A percentile compares a stretch with the other conserved stretches of the same genome.
Conservation (phyloP, 2,329 filamentous ascomycete genomes). For the Clarireedia hainanense region DNA sequence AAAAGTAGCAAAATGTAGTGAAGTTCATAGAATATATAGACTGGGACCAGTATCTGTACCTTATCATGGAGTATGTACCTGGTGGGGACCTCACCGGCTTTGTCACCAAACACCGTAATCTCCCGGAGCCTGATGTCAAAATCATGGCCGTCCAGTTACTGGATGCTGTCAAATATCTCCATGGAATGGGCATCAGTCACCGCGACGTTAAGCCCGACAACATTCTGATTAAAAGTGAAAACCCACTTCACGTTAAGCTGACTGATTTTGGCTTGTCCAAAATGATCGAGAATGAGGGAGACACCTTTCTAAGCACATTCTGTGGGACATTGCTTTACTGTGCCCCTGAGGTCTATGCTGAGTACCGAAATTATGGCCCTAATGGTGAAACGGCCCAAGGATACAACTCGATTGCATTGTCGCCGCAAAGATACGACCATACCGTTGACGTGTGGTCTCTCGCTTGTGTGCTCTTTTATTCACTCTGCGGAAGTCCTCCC, state of each 20-base stretch:
- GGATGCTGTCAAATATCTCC: constrained; percentile 77
- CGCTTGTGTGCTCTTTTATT: constrained; percentile 83
- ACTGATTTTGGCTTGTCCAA: constrained; percentile 97
- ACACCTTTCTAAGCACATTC: constrained; percentile 92
- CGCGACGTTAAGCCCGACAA: constrained; percentile 99
- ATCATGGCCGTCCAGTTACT: constrained; percentile 69
- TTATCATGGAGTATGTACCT: constrained; percentile 92
- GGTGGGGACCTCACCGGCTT: constrained; percentile 76
- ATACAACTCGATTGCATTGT: constrained; percentile 21
- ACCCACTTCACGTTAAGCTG: constrained; percentile 77
- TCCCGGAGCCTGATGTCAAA: constrained; percentile 63
- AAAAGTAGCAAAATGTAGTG: constrained; percentile 70
- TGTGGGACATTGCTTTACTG: constrained; percentile 95
- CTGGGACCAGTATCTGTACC: constrained; percentile 72
- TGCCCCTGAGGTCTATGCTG: constrained; percentile 89
- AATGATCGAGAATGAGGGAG: constrained; percentile 70
- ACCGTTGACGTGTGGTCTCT: constrained; percentile 96
- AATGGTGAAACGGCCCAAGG: constrained; percentile 46
- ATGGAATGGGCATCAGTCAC: constrained; percentile 84
- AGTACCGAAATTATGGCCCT: constrained; percentile 61
- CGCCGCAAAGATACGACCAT: constrained; percentile 67
- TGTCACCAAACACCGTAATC: constrained; percentile 50
- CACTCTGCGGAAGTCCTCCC: constrained; percentile 71
- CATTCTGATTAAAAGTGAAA: constrained; percentile 68
- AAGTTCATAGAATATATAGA: constrained; percentile 86